Evolutionary conservation across 306 rosid species (phyloP).

Genomic region (Pterocarpus macrocarpus): DNA sequence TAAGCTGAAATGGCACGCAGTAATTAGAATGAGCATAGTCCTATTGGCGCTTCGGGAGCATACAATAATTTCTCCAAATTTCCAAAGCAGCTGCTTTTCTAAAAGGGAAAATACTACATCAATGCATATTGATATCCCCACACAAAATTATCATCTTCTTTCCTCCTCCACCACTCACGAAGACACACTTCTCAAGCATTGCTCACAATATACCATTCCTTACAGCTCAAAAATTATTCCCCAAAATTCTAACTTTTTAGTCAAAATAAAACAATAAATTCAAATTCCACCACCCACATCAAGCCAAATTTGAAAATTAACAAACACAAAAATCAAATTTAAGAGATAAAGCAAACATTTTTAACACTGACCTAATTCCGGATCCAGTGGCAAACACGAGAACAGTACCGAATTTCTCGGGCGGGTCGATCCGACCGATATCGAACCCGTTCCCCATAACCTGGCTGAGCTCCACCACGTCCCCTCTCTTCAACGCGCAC

Average conservation of each 20-base stretch:
- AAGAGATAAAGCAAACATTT: neutral
- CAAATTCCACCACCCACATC: conserved; percentile 12
- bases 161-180: neutral
- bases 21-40: too few species aligned
- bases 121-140: too few species aligned
- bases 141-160: neutral
- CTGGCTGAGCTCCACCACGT: conserved; percentile 81
- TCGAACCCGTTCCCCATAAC: conserved; percentile 89
- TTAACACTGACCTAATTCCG: conserved; percentile 76
- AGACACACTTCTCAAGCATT: conserved; percentile 13
- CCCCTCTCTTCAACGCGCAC: conserved; percentile 85
- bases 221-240: neutral
- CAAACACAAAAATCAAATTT: neutral
- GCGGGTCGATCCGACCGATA: conserved; percentile 72
- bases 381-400: conserved; percentile 90
- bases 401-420: conserved; percentile 68
- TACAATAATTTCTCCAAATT: neutral
- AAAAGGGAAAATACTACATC: neutral
- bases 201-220: neutral
- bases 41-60: neutral
- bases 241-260: neutral
- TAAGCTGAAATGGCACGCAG: too few species aligned
- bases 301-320: neutral
- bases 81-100: conserved; percentile 12
- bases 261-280: conserved; percentile 6